Evolutionary conservation across 2,329 filamentous ascomycete species (phyloP).

Genomic region (Trichoderma arundinaceum): DNA sequence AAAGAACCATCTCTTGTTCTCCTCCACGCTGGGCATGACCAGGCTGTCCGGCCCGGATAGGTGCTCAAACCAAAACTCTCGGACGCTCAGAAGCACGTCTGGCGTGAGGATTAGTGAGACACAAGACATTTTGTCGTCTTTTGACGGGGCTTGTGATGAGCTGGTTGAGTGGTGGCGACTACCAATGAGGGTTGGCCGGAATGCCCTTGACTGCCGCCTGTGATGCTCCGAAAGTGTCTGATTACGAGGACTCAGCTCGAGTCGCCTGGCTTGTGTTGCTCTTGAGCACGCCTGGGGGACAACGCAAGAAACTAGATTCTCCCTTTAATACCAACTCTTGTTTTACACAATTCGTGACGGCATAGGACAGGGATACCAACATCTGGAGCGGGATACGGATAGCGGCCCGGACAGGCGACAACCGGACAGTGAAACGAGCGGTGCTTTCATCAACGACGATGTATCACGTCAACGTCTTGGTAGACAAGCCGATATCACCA

Average conservation of each 20-base stretch:
- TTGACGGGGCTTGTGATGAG: not conserved
- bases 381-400: not conserved
- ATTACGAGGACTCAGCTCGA: not conserved
- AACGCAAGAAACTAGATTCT: not conserved
- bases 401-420: slow-evolving; percentile 9
- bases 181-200: not conserved
- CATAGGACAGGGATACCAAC: not conserved
- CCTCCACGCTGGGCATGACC: slow-evolving; percentile 38
- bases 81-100: slow-evolving; percentile 41
- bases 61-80: slow-evolving; percentile 50
- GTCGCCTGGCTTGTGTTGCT: not conserved
- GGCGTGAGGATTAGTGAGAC: slow-evolving; percentile 39
- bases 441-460: slow-evolving; percentile 5
- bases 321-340: not conserved
- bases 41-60: slow-evolving; percentile 38
- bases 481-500: not conserved
- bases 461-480: not conserved
- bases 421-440: slow-evolving; percentile 17
- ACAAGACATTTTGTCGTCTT: slow-evolving; percentile 26
- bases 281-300: no score
- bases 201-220: not conserved
- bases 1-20: slow-evolving; percentile 45
- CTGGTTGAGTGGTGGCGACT: slow-evolving; percentile 9
- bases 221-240: not conserved
- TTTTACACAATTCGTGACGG: not conserved